Conservation (phyloP, 495 filamentous ascomycete genomes). For the Neurospora pannonica region DNA sequence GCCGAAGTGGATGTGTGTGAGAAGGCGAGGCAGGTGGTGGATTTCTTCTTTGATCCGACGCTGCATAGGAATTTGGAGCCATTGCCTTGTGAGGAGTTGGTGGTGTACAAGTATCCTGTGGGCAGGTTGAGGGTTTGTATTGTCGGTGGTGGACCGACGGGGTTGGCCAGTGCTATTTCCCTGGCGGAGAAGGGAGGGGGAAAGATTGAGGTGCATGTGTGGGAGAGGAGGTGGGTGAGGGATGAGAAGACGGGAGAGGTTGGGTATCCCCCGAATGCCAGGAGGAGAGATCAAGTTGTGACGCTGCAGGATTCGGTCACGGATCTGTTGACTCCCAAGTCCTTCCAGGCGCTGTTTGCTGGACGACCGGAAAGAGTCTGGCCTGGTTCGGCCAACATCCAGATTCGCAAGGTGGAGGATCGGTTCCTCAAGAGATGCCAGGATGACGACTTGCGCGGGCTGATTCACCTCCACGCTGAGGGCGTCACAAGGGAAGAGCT, state of each 20-base stretch:
- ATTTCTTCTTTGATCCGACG: conserved; percentile 32
- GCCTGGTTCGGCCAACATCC: conserved; percentile 27
- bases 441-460: conserved; percentile 19
- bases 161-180: conserved; percentile 26
- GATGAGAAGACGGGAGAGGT: conserved; percentile 7
- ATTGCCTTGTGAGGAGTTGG: conserved; percentile 14
- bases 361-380: conserved; percentile 23
- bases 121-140: conserved; percentile 23
- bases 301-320: conserved; percentile 27
- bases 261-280: conserved; percentile 20
- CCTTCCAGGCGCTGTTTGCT: conserved; percentile 20
- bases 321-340: conserved; percentile 15
- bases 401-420: conserved; percentile 34
- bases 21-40: conserved; percentile 17
- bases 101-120: conserved; percentile 21
- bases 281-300: conserved; percentile 24
- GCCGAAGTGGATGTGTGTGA: conserved; percentile 7
- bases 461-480: conserved; percentile 27
- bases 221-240: conserved; percentile 21
- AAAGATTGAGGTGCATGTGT: conserved; percentile 25
- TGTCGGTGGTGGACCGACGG: conserved; percentile 27
- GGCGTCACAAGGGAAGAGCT: conserved; percentile 24
- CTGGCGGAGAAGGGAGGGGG: conserved; percentile 26
- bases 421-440: conserved; percentile 26
- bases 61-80: conserved; percentile 22